phyloP scores from a whole-genome alignment of 768 basidiomycete genomes.

The Lentinula aciculospora region DNA sequence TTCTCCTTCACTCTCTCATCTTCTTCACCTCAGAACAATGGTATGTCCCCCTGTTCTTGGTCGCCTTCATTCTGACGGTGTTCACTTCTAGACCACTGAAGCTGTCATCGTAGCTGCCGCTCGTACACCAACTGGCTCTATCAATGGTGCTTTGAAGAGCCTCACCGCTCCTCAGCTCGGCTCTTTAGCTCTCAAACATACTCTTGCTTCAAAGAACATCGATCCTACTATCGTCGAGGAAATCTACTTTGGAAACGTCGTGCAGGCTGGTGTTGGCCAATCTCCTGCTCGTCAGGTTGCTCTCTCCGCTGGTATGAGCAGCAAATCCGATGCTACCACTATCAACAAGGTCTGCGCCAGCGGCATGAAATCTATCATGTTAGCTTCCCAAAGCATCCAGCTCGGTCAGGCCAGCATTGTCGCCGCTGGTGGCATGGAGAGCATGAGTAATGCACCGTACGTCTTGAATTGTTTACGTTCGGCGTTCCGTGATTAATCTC shows the following conservation, averaged over 20 bases:
- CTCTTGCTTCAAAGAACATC: constrained; percentile 74
- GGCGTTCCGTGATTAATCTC: constrained; percentile 2
- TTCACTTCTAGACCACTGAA: constrained; percentile 55
- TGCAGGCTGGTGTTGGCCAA: constrained; percentile 96
- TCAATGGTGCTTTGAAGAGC: constrained; percentile 85
- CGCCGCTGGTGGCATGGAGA: constrained; percentile 97
- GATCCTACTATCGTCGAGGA: constrained; percentile 86
- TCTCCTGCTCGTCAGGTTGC: constrained; percentile 97
- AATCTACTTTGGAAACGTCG: constrained; percentile 95
- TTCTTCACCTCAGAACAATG: constrained; percentile 41
- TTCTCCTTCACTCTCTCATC: constrained; percentile 31
- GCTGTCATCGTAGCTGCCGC: constrained; percentile 91
- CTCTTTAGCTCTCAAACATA: constrained; percentile 82
- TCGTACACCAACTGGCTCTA: constrained; percentile 90
- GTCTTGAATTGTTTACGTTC: constrained; percentile 26
- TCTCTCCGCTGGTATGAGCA: constrained; percentile 79
- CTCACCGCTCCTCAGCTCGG: constrained; percentile 92
- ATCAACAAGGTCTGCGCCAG: constrained; percentile 99
- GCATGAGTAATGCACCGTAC: constrained; percentile 98
- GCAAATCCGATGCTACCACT: constrained; percentile 92
- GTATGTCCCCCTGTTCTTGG: constrained; percentile 23
- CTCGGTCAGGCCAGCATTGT: constrained; percentile 82
- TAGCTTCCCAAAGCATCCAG: constrained; percentile 87
- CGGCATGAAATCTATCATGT: constrained; percentile 92
- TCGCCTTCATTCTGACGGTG: constrained; percentile 2